Conservation (phyloP, 305 asterid species). For the Petunia hybrid region DNA sequence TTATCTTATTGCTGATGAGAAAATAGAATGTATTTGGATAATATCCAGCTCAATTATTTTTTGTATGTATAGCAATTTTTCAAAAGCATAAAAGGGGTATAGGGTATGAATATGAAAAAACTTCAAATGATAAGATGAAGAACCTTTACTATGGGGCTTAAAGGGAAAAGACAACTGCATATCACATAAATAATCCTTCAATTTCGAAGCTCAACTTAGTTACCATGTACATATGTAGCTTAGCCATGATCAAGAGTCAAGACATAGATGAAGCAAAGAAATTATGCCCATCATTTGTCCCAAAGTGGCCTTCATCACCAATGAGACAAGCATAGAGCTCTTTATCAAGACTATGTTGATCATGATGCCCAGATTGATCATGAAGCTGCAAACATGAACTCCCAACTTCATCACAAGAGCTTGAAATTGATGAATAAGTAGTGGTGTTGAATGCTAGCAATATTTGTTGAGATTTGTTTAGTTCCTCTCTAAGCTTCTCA, state of each 20-base stretch:
- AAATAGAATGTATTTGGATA: not conserved
- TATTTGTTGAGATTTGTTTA: slow-evolving; percentile 61
- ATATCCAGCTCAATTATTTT: not conserved
- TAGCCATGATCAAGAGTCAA: not conserved
- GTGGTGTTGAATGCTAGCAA: slow-evolving; percentile 39
- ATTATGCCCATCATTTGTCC: slow-evolving; percentile 35
- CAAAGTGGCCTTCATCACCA: slow-evolving; percentile 40
- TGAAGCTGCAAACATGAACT: slow-evolving; percentile 62
- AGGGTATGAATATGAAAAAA: not conserved
- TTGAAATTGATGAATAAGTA: slow-evolving; percentile 59
- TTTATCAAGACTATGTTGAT: slow-evolving; percentile 30
- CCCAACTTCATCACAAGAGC: slow-evolving; percentile 77
- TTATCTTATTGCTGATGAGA: not conserved
- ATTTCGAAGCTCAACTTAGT: not conserved
- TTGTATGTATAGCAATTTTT: not conserved
- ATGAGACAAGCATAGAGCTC: slow-evolving; percentile 75
- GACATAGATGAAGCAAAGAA: slow-evolving; percentile 35
- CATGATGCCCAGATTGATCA: slow-evolving; percentile 29
- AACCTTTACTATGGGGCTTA: not conserved
- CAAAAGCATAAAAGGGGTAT: not conserved
- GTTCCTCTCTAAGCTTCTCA: slow-evolving; percentile 56
- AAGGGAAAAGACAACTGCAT: not conserved
- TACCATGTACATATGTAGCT: slow-evolving; percentile 18
- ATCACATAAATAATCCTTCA: slow-evolving; percentile 1
- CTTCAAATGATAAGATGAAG: not conserved